Base-by-base conservation (phyloP, 1,284 basidiomycete genomes). In the Anthracocystis walkeri region DNA sequence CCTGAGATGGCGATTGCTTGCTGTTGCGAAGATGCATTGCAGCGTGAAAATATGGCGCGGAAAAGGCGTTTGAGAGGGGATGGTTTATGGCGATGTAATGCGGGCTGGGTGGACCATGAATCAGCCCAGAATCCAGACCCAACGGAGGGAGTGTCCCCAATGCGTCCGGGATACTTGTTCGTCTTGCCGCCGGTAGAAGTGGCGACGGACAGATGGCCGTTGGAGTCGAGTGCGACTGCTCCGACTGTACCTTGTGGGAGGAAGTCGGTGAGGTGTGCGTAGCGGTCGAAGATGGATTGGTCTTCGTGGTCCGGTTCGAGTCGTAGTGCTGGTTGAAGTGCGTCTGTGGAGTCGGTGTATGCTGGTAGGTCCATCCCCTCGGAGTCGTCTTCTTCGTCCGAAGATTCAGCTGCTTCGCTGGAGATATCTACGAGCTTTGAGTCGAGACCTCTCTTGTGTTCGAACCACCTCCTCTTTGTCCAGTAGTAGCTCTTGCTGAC, bases 101-200 rank as follows among this genome's bases (percentile, higher is more conserved):
- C 12, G 7, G 53, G 7, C 18, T 20, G 27, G 14, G 46, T 5
- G 20, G 80, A 78, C 92, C 92, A 94, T 83, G 91, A 89, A 78
- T 92, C 91, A 7, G 92, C 91, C 91, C 91, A 93, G 85, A 91
- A 94, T 0, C 93, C 93, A 12, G 89, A 86, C 0, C 91, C 92
- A 88, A 92, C 90, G 35, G 89, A 86, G 0, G 92, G 92, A 1
- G 93, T 93, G 78, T 93, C 93, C 0, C 92, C 92, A 27, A 93
- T 88, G 10, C 92, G 88, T 4, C 92, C 92, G 7, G 90, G 91
- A 18, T 92, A 87, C 83, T 94, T 93, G 86, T 94, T 93, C 31
- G 92, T 93, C 53, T 87, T 87, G 0, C 92, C 93, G 27, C 92
- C 93, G 0, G 92, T 94, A 0, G 91, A 92, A 1, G 92, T 94